Evolutionary conservation across 805 yeast genomes (phyloP), one percentile per base, ranked within the genome.

Genomic region (Saccharomyces jurei): DNA sequence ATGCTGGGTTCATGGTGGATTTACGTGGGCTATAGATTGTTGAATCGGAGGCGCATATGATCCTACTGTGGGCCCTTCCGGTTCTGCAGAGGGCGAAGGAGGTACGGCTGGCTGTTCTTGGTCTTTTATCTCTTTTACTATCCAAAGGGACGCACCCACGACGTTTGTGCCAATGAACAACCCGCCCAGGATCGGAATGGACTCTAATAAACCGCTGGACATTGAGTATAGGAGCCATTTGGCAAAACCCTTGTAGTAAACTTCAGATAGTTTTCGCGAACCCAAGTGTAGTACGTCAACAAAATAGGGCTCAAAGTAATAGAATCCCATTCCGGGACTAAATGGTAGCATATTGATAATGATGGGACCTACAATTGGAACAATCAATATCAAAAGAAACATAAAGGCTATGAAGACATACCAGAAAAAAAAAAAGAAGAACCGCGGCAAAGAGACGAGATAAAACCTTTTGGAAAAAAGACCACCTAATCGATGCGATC

Each of bases 131-230:
- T 51, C 51, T 6, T 51, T 48, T 6, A 48, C 29, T 6, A 53
- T 55, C 55, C 59, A 54, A 13, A 60, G 52, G 5, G 60, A 58
- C 32, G 60, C 52, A 17, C 60, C 62, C 10, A 53, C 46, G 2
- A 51, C 52, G 32, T 54, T 59, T 26, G 58, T 54, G 22, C 56
- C 52, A 22, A 60, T 49, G 4, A 53, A 48, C 9, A 60, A 9
- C 26, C 58, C 58, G 5, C 58, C 48, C 41, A 56, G 17, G 10
- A 56, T 48, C 2, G 59, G 59, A 1, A 56, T 36, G 22, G 51
- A 31, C 47, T 56, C 59, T 9, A 52, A 29, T 27, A 56, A 22
- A 22, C 59, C 59, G 14, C 58, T 56, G 11, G 49, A 49, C 13
- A 51, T 28, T 10, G 58, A 57, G 28, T 52, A 48, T 10, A 56